Evolutionary conservation across 371 early-diverging fungal genomes (phyloP), one percentile per base, ranked within the genome.

Genomic region (Syncephalastrum contaminatum): DNA sequence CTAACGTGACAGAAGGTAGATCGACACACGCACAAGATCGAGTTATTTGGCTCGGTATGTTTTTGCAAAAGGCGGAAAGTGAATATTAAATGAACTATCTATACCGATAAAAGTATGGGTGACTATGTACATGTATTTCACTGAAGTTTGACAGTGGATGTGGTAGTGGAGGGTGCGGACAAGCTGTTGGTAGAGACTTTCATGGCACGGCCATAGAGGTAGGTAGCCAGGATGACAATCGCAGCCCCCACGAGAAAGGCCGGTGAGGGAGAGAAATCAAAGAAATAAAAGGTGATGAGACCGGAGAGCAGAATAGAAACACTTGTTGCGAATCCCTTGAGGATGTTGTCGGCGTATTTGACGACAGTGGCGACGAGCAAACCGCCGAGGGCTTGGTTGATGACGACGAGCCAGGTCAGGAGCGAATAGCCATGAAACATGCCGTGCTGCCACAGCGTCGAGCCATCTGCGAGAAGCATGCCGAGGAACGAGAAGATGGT

Each of bases 301-400:
- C 87, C 87, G 0, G 90, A 89, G 5, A 92, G 73, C 40, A 94
- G 88, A 55, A 94, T 91, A n/a, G 92, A 89, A n/a, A 94, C 57
- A 24, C 88, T 88, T 4, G 95, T 92, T 0, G 95, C 93, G 62
- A 88, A 88, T 13, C 92, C 92, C 62, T 94, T 94, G 22, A 92
- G 73, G 58, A 94, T 92, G 66, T 91, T 92, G 68, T 94, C 94
- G 2, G 94, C 93, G 61, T 90, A 89, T 75, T 92, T 91, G 43
- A 94, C 92, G 7, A 94, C 93, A 19, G 92, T 67, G 0, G 93
- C 89, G 3, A 94, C 95, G 48, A 93, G 68, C 16, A 93, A 67
- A 10, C 95, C 95, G 43, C 95, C 95, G 25, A 89, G 50, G 2
- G 95, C 93, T 63, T 93, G 93, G 60, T 86, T 87, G 13, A 64